Percentiles rank a stretch among this genome's conserved stretches.
phyloP scores from a whole-genome alignment of 805 yeast species.

The Saturnispora halmiae region DNA sequence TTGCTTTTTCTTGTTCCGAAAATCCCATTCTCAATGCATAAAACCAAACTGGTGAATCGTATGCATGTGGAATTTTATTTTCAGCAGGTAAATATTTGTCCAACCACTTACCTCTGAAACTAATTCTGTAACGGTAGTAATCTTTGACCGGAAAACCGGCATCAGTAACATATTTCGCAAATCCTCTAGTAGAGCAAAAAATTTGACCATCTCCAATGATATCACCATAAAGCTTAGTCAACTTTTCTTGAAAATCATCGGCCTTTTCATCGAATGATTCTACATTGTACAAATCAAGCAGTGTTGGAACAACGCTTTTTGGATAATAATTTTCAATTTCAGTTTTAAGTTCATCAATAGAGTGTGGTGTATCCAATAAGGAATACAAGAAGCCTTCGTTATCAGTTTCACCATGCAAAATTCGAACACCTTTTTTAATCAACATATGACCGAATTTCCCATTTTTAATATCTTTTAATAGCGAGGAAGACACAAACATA shows the following conservation, averaged over 20 bases:
- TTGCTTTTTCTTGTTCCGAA: constrained; percentile 22
- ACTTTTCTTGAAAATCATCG: constrained; percentile 14
- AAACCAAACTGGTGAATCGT: constrained; percentile 31
- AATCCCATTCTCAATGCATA: constrained; percentile 22
- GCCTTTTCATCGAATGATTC: constrained; percentile 12
- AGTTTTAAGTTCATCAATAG: constrained; percentile 19
- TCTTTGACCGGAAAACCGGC: constrained; percentile 22
- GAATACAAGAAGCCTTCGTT: constrained; percentile 10
- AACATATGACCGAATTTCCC: constrained; percentile 16
- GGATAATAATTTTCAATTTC: constrained; percentile 32
- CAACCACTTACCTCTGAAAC: constrained; percentile 21
- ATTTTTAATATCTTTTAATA: constrained; percentile 26
- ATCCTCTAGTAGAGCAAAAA: constrained; percentile 31
- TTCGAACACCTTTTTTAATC: constrained; percentile 6
- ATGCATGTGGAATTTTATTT: constrained; percentile 30
- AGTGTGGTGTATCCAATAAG: constrained; percentile 11
- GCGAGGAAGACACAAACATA: constrained; percentile 26
- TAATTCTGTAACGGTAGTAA: constrained; percentile 26
- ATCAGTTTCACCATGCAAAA: constrained; percentile 12
- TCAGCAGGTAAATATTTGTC: constrained; percentile 17
- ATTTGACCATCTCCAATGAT: constrained; percentile 33
- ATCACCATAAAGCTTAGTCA: constrained; percentile 25
- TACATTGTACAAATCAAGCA: constrained; percentile 13
- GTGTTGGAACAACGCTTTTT: constrained; percentile 21
- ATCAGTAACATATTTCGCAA: constrained; percentile 23